Percentiles rank a stretch among this genome's conserved stretches.
phyloP scores from a whole-genome alignment of 2,329 filamentous ascomycete genomes.

The Mollisia scopiformis region DNA sequence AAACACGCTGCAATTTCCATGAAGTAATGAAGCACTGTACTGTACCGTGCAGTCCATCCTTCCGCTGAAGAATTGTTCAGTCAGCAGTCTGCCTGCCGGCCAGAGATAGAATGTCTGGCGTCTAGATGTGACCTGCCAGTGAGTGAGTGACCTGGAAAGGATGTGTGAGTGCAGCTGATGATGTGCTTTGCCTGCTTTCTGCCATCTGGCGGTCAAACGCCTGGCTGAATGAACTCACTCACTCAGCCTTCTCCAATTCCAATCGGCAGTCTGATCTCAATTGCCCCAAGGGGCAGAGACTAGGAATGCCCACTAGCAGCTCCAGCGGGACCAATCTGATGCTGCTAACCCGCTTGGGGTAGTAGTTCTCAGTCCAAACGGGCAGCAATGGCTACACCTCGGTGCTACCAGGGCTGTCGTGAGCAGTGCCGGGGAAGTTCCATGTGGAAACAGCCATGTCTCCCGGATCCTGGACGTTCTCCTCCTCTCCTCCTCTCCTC shows the following conservation, averaged over 20 bases:
- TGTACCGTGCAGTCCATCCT: no score
- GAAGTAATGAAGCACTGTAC: neutral
- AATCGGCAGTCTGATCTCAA: neutral
- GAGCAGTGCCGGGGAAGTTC: constrained; percentile 13
- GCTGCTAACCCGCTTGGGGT: neutral
- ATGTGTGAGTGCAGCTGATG: constrained; percentile 19
- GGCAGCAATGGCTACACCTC: constrained; percentile 1
- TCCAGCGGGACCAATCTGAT: neutral
- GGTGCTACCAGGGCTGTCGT: neutral
- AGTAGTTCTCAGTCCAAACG: neutral
- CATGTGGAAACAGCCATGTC: constrained; percentile 3
- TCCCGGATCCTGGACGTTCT: no score
- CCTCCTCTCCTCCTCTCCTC: no score
- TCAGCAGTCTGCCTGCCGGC: neutral
- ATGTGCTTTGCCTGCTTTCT: neutral
- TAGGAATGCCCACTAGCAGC: neutral
- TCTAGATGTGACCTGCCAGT: neutral
- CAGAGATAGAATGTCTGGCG: neutral
- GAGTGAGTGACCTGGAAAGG: constrained; percentile 1
- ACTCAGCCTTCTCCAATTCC: neutral
- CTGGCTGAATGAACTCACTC: no score
- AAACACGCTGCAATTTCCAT: neutral
- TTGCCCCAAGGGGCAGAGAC: neutral
- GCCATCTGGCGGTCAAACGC: constrained; percentile 12
- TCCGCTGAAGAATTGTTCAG: neutral